Percentiles rank a stretch among this genome's conserved stretches.
These are phyloP conservation scores for Eucalyptus viminalis DNA, from an alignment of 345 rosid species.

Conservation along the genomic window DNA sequence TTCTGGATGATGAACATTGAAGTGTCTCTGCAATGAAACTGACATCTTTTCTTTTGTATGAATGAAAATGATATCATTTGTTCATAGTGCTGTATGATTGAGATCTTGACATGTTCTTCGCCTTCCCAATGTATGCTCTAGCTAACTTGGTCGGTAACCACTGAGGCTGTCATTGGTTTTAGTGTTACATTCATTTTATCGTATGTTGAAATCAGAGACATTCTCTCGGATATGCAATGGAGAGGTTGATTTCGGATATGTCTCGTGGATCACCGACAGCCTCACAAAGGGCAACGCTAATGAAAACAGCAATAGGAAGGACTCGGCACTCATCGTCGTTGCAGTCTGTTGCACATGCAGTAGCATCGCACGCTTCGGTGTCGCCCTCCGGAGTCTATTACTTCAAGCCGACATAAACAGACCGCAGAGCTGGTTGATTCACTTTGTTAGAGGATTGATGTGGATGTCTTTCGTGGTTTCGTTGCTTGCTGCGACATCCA, in stretches of 20 bases:
- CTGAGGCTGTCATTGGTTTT: constrained; percentile 19
- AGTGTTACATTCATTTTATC: neutral
- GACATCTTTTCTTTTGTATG: neutral
- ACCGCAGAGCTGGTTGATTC: constrained; percentile 9
- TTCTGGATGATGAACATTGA: neutral
- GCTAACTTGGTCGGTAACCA: neutral
- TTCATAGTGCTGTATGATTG: neutral
- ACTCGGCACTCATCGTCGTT: constrained; percentile 18
- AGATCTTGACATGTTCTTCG: neutral
- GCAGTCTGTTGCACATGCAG: constrained; percentile 29
- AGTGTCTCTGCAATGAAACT: neutral
- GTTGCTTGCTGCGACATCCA: constrained; percentile 35
- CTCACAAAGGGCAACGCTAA: constrained; percentile 1
- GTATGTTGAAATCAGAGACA: constrained; percentile 17
- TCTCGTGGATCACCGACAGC: constrained; percentile 18
- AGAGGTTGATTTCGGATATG: constrained; percentile 20
- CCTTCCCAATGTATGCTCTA: neutral
- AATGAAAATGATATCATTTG: neutral
- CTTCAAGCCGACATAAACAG: neutral
- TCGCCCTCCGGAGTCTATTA: constrained; percentile 26
- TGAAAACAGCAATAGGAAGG: constrained; percentile 8
- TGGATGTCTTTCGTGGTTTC: constrained; percentile 59
- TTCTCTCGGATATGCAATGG: constrained; percentile 42
- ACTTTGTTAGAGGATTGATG: constrained; percentile 33
- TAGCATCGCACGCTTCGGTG: constrained; percentile 19